phyloP scores from a whole-genome alignment of 495 filamentous ascomycete genomes.

The Chaetomium tenue region DNA sequence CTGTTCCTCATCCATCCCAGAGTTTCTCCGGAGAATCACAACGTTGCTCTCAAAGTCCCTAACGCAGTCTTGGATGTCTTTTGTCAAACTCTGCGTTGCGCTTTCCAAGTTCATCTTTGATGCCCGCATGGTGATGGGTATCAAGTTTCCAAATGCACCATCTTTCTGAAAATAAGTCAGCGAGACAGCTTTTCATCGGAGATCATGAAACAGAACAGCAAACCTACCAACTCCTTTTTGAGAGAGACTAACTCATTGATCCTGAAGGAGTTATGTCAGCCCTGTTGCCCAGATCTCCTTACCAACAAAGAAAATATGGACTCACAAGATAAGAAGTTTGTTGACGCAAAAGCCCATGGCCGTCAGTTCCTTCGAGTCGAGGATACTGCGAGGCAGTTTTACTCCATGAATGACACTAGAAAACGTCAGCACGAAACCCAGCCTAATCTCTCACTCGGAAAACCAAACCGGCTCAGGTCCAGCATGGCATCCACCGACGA shows the following conservation, averaged over 20 bases:
- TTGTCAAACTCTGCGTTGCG: background rate
- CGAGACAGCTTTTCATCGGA: background rate
- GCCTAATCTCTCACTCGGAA: background rate
- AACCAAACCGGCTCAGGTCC: slow-evolving; percentile 11
- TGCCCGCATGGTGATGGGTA: slow-evolving; percentile 20
- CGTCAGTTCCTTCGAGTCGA: slow-evolving; percentile 11
- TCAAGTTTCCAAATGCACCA: slow-evolving; percentile 17
- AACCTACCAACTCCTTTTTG: slow-evolving; percentile 28
- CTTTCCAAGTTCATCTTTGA: slow-evolving; percentile 4
- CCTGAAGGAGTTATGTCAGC: background rate
- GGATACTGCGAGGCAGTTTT: background rate
- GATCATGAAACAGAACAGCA: background rate
- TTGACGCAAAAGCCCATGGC: slow-evolving; percentile 8
- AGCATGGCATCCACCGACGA: slow-evolving; percentile 20
- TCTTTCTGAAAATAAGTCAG: slow-evolving; percentile 18
- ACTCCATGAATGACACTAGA: slow-evolving; percentile 15
- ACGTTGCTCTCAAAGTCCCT: slow-evolving; percentile 10
- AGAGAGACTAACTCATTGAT: slow-evolving; percentile 29
- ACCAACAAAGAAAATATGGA: background rate
- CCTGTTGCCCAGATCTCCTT: background rate
- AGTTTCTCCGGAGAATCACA: background rate
- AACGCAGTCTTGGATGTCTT: slow-evolving; percentile 2
- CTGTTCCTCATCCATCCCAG: background rate
- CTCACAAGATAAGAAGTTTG: slow-evolving; percentile 26
- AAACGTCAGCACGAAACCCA: background rate